These are phyloP conservation scores for Sarocladium kiliense DNA, from an alignment of 2,329 filamentous ascomycete genomes.

Conservation along the genomic window DNA sequence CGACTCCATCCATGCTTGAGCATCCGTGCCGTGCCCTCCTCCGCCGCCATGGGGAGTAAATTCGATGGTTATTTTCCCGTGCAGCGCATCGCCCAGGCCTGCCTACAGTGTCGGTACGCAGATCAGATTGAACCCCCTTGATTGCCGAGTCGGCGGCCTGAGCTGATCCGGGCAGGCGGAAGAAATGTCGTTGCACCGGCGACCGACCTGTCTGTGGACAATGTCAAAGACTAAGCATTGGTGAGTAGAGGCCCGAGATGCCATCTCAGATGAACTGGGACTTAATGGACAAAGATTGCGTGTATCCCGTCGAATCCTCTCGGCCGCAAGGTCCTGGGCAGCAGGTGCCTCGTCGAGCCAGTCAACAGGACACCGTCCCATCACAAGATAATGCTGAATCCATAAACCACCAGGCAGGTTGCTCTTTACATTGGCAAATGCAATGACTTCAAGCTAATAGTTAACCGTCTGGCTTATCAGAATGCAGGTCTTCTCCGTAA, in stretches of 20 bases:
- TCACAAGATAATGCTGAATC: background rate
- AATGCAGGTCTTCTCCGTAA: background rate
- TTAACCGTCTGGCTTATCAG: too few species aligned
- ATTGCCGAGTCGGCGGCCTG: background rate
- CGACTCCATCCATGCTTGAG: background rate
- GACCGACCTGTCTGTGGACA: background rate
- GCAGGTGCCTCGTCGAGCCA: background rate
- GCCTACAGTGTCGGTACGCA: background rate
- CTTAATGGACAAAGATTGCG: too few species aligned
- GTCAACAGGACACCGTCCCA: background rate
- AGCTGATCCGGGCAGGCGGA: background rate
- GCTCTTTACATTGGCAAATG: too few species aligned
- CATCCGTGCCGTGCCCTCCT: background rate
- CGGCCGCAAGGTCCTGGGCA: background rate
- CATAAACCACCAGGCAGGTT: background rate
- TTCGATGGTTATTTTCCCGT: background rate
- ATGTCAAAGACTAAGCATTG: background rate
- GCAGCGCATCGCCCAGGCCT: background rate
- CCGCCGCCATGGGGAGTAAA: background rate
- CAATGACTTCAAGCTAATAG: too few species aligned
- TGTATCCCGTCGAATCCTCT: background rate
- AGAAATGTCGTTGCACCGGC: constrained; percentile 2
- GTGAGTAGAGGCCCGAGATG: background rate
- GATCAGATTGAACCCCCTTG: background rate
- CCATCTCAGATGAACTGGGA: too few species aligned